A percentile compares a stretch with the other conserved stretches of the same genome.
phyloP scores from a whole-genome alignment of 495 filamentous ascomycete species.

The Jackrogersella multiformis region DNA sequence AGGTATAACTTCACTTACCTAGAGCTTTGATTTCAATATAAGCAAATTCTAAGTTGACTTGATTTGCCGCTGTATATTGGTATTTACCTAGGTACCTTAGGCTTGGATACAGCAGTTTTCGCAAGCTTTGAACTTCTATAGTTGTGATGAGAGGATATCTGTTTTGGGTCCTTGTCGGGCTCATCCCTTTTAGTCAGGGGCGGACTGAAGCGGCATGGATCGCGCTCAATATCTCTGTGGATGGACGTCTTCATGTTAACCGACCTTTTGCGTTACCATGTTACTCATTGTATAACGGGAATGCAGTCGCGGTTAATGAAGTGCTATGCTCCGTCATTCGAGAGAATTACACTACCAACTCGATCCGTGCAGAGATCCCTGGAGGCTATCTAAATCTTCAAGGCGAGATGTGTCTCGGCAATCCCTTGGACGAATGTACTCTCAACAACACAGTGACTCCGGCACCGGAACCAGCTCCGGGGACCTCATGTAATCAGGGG shows the following conservation, averaged over 20 bases:
- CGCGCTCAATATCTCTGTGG: slow-evolving; percentile 35
- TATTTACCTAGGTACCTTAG: too few species aligned
- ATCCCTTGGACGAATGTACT: slow-evolving; percentile 51
- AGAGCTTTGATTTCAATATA: not conserved
- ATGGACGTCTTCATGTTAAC: slow-evolving; percentile 33
- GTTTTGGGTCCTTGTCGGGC: slow-evolving; percentile 1
- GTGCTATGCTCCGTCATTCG: slow-evolving; percentile 45
- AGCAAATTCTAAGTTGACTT: too few species aligned
- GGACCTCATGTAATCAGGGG: slow-evolving; percentile 40
- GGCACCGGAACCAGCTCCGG: slow-evolving; percentile 34
- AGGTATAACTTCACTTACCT: not conserved
- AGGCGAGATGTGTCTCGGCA: slow-evolving; percentile 51
- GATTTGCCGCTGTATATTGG: too few species aligned
- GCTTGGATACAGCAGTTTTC: not conserved
- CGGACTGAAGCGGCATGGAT: slow-evolving; percentile 19
- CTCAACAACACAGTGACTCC: slow-evolving; percentile 45
- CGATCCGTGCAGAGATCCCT: slow-evolving; percentile 42
- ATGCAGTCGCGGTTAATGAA: slow-evolving; percentile 34
- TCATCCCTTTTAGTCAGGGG: not conserved
- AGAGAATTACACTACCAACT: slow-evolving; percentile 46
- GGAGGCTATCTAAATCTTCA: slow-evolving; percentile 53
- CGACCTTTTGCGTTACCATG: slow-evolving; percentile 45
- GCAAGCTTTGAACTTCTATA: not conserved
- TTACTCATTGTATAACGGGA: slow-evolving; percentile 50
- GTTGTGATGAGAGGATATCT: not conserved